phyloP scores from a whole-genome alignment of 202 grass and related monocot species.

The Brachypodium distachyon region DNA sequence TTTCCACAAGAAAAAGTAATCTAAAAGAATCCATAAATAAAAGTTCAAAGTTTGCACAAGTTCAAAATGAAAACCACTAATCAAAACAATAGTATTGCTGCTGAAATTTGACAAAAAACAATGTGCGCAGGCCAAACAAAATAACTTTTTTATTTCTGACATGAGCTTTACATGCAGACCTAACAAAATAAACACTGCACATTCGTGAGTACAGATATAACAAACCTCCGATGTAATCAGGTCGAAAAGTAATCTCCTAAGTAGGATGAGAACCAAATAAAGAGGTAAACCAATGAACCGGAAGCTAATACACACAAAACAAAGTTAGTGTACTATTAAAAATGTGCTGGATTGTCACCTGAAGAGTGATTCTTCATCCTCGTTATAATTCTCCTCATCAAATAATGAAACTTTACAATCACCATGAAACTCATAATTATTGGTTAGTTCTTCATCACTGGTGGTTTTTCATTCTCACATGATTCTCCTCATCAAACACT shows the following conservation, averaged over 20 bases:
- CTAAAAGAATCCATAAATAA: background rate
- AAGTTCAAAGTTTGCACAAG: background rate
- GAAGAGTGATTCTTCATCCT: no score
- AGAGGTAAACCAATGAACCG: background rate
- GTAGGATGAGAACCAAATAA: background rate
- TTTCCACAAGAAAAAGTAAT: no score
- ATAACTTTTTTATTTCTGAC: background rate
- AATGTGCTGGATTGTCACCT: conserved; percentile 26
- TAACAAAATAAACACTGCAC: no score
- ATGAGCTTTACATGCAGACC: no score
- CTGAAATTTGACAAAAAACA: background rate
- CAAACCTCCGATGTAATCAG: background rate
- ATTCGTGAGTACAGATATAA: conserved; percentile 11
- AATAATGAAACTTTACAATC: no score
- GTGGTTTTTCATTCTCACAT: conserved; percentile 75
- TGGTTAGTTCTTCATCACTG: conserved; percentile 2
- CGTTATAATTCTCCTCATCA: no score
- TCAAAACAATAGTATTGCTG: background rate
- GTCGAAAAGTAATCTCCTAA: no score
- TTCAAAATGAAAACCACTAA: background rate
- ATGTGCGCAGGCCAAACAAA: background rate
- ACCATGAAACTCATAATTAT: conserved; percentile 18
- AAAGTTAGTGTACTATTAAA: background rate
- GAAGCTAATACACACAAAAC: background rate
- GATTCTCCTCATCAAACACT: conserved; percentile 87